phyloP scores from a whole-genome alignment of 2,329 filamentous ascomycete genomes.

The Epichloe typhina region DNA sequence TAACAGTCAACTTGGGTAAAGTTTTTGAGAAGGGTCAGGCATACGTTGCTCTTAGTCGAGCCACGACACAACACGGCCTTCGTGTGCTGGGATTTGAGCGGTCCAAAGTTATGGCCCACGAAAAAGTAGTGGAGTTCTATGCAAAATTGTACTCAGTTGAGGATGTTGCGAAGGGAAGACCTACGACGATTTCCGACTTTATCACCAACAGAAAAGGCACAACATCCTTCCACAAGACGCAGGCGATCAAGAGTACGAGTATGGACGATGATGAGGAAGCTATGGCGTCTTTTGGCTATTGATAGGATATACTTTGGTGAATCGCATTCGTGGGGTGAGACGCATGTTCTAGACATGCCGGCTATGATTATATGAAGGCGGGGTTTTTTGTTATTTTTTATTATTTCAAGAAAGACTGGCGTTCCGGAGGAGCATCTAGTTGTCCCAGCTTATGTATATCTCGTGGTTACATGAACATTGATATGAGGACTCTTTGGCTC shows the following conservation, averaged over 20 bases:
- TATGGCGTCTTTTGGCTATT: slow-evolving; percentile 32
- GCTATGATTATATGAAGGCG: not conserved
- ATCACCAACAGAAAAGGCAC: slow-evolving; percentile 21
- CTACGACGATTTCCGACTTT: slow-evolving; percentile 26
- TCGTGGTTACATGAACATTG: not conserved
- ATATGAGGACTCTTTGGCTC: not conserved
- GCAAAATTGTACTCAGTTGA: slow-evolving; percentile 61
- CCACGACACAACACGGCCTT: slow-evolving; percentile 73
- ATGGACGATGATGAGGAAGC: slow-evolving; percentile 38
- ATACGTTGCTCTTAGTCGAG: slow-evolving; percentile 90
- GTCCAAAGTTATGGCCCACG: slow-evolving; percentile 86
- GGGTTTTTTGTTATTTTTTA: not conserved
- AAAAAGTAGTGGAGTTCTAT: slow-evolving; percentile 77
- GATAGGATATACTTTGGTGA: slow-evolving; percentile 1
- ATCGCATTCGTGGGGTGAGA: not conserved
- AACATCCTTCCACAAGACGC: slow-evolving; percentile 7
- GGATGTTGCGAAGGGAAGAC: slow-evolving; percentile 32
- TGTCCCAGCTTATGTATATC: not conserved
- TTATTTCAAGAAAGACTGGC: not conserved
- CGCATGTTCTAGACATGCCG: not conserved
- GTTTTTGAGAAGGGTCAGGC: slow-evolving; percentile 97
- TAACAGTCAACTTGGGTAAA: slow-evolving; percentile 83
- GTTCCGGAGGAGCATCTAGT: not conserved
- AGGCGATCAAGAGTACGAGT: slow-evolving; percentile 13
- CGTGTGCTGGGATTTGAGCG: slow-evolving; percentile 85